phyloP scores from a whole-genome alignment of 371 early-diverging fungal genomes.

The Apophysomyces variabilis region DNA sequence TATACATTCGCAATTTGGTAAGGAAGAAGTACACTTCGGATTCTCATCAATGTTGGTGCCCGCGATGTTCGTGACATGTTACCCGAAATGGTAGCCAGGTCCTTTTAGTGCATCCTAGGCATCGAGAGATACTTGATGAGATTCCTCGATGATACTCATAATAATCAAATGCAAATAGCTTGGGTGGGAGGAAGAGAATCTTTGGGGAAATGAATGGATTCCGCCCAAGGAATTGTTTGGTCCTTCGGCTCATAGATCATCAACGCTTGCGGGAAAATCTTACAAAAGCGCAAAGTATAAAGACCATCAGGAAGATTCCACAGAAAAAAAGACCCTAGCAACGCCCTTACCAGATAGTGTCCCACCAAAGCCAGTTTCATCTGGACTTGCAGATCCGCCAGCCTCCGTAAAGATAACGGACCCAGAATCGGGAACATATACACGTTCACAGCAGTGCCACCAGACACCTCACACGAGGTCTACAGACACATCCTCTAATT shows the following conservation, averaged over 20 bases:
- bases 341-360: background rate
- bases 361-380: background rate
- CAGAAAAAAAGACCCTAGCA: background rate
- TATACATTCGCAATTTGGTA: conserved; percentile 70
- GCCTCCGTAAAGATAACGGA: no score
- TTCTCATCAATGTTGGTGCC: background rate
- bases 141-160: no score
- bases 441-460: no score
- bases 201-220: conserved; percentile 37
- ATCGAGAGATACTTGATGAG: no score
- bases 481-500: no score
- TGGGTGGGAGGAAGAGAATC: conserved; percentile 43
- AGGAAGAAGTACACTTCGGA: background rate
- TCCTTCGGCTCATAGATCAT: conserved; percentile 33
- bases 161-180: conserved; percentile 15
- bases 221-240: conserved; percentile 38
- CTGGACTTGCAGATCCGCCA: no score
- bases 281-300: conserved; percentile 11
- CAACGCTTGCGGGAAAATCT: conserved; percentile 33
- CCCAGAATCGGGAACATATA: no score
- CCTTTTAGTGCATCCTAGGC: no score
- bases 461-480: no score
- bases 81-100: no score
- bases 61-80: no score
- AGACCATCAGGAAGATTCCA: background rate